Base-by-base conservation (phyloP, 2,329 filamentous ascomycete species). In the Apiospora malaysiana region DNA sequence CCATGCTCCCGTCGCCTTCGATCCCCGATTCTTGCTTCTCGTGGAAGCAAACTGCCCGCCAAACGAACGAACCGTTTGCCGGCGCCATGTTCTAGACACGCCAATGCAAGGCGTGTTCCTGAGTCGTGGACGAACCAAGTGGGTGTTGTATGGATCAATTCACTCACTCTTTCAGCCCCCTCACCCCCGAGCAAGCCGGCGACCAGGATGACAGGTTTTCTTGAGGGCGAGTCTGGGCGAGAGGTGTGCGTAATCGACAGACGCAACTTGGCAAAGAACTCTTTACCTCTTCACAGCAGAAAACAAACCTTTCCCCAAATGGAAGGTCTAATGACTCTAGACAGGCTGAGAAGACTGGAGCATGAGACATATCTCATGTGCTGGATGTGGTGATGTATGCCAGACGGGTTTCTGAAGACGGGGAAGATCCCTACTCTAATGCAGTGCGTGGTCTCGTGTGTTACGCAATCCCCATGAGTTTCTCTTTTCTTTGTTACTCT, bases 331-430 rank as follows among this genome's bases (percentile, higher is more conserved):
- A 40, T 32, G 56, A 63, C 21, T n/a, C 18, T 21, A 25, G 25
- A 4, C 49, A 47, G 16, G 49, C 16, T 56, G 49, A 32, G 49
- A 56, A 51, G 49, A 51, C 49, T 59, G 27, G 51, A 59, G 27
- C 51, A 63, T 63, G 56, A 63, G 56, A 63, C 56, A 63, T n/a
- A 63, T 63, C 56, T 63, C 18, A 63, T 63, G 56, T 63, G 56
- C 56, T 63, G 56, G 56, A 40, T 63, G 56, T 10, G 27, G 16
- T 16, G 42, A 32, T 32, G 42, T 45, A 18, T 27, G 27, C 51
- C 12, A 56, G 51, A 37, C 51, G 51, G 27, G 32, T 63, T 63
- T 40, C 56, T 40, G 56, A 63, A 32, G 45, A 45, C 42, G 42
- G 27, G 27, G 51, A 59, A 59, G 51, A 59, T 59, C 51, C 51